These are phyloP conservation scores for Sclerotinia minor DNA, from an alignment of 2,329 filamentous ascomycete genomes.

Conservation along the genomic window DNA sequence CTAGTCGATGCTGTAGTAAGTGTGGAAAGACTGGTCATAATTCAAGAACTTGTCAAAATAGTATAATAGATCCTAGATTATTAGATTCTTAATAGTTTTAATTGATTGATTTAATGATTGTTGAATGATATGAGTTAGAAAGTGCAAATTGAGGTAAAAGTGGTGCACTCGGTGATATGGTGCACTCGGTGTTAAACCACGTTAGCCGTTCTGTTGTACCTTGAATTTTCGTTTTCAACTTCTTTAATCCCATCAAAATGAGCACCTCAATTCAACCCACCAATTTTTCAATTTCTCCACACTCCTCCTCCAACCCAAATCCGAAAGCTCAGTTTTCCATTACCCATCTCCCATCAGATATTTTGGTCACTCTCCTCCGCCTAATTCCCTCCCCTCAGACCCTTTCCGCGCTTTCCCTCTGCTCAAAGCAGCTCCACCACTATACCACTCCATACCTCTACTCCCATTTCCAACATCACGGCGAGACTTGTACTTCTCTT, in stretches of 20 bases:
- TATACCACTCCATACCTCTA: slow-evolving; percentile 22
- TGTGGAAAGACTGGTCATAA: too few relatives aligned
- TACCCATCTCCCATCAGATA: slow-evolving; percentile 7
- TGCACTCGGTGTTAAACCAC: too few relatives aligned
- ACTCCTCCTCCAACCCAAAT: not conserved
- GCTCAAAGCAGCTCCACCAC: slow-evolving; percentile 12
- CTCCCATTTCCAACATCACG: slow-evolving; percentile 17
- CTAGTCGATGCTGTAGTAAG: too few relatives aligned
- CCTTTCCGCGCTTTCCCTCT: slow-evolving; percentile 15
- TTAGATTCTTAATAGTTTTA: too few relatives aligned
- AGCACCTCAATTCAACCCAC: not conserved
- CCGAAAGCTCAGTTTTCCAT: slow-evolving; percentile 1
- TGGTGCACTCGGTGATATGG: too few relatives aligned
- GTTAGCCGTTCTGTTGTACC: not conserved
- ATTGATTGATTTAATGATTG: too few relatives aligned
- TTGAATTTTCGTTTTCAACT: not conserved
- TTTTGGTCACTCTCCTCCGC: slow-evolving; percentile 6
- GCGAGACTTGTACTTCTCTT: slow-evolving; percentile 20
- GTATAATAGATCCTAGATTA: too few relatives aligned
- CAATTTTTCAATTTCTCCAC: not conserved
- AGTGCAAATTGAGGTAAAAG: too few relatives aligned
- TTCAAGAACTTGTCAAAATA: too few relatives aligned
- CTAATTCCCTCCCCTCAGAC: slow-evolving; percentile 3
- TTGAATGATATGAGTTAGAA: too few relatives aligned
- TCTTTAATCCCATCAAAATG: not conserved